Conservation (phyloP, 2,329 filamentous ascomycete genomes). For the Ascomycota sp. region DNA sequence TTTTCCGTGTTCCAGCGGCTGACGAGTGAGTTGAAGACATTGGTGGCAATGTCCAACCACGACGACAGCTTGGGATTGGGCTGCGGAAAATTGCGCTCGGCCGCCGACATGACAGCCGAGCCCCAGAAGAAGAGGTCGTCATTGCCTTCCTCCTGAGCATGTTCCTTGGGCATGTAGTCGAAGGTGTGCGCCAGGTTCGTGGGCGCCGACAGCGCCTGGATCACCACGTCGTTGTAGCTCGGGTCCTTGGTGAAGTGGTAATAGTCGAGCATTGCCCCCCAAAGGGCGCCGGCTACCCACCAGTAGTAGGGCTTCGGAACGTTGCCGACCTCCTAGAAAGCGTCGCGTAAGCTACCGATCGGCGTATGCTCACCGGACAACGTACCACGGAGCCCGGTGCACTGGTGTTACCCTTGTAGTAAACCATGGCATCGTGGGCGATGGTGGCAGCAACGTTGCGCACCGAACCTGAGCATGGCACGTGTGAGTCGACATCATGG, state of each 20-base stretch:
- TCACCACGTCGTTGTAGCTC: slow-evolving; percentile 37
- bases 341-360: slow-evolving; percentile 2
- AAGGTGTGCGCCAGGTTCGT: slow-evolving; percentile 32
- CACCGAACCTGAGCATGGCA: slow-evolving; percentile 31
- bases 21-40: slow-evolving; percentile 52
- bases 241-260: slow-evolving; percentile 44
- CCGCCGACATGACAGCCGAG: slow-evolving; percentile 44
- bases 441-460: slow-evolving; percentile 38
- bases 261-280: slow-evolving; percentile 51
- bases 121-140: slow-evolving; percentile 62
- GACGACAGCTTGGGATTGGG: slow-evolving; percentile 33
- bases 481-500: slow-evolving; percentile 3
- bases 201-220: slow-evolving; percentile 35
- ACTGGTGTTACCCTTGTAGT: slow-evolving; percentile 40
- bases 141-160: slow-evolving; percentile 44
- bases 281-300: slow-evolving; percentile 45
- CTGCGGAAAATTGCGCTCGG: slow-evolving; percentile 47
- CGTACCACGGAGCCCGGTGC: slow-evolving; percentile 24
- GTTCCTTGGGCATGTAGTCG: slow-evolving; percentile 38
- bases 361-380: not conserved
- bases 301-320: slow-evolving; percentile 48
- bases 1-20: slow-evolving; percentile 45
- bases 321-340: slow-evolving; percentile 31
- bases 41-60: slow-evolving; percentile 47
- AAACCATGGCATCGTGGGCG: slow-evolving; percentile 39